Percentiles rank a stretch among this genome's conserved stretches.
Evolutionary conservation across 176 grass and related monocot species (phyloP).

Genomic region (Lolium multiflorum): DNA sequence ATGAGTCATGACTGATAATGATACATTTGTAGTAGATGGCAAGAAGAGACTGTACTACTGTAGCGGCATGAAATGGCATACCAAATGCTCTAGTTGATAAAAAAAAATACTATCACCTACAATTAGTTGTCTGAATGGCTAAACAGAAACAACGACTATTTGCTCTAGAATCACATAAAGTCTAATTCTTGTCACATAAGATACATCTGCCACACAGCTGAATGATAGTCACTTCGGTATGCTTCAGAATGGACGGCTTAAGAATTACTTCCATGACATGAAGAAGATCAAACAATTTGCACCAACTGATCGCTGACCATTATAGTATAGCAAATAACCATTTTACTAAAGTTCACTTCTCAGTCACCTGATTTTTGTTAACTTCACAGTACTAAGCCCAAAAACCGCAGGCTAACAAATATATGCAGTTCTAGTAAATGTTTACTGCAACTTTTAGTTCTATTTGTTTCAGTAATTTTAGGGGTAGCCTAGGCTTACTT

Average conservation of each 20-base stretch:
- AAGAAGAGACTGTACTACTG: not conserved
- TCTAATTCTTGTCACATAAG: constrained; percentile 25
- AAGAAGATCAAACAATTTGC: not conserved
- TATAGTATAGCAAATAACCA: not conserved
- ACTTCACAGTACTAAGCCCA: not conserved
- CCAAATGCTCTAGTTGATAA: not conserved
- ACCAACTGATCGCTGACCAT: not conserved
- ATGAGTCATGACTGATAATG: not conserved
- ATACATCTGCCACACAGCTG: not conserved
- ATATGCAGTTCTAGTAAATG: not conserved
- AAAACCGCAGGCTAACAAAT: not conserved
- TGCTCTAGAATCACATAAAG: constrained; percentile 15
- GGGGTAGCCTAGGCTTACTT: constrained; percentile 11
- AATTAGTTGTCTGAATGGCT: constrained; percentile 5
- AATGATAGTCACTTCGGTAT: constrained; percentile 17
- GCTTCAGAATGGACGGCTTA: constrained; percentile 17
- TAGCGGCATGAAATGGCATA: constrained; percentile 14
- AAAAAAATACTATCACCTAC: not conserved
- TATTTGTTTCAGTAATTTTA: constrained; percentile 13
- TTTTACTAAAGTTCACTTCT: constrained; percentile 16
- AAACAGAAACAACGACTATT: not conserved
- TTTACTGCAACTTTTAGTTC: not conserved
- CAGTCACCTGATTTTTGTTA: not conserved
- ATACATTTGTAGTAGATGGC: constrained; percentile 14
- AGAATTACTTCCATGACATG: constrained; percentile 8